Conservation (phyloP, 108 stramenopile genomes). For the Cylindrotheca closterium region DNA sequence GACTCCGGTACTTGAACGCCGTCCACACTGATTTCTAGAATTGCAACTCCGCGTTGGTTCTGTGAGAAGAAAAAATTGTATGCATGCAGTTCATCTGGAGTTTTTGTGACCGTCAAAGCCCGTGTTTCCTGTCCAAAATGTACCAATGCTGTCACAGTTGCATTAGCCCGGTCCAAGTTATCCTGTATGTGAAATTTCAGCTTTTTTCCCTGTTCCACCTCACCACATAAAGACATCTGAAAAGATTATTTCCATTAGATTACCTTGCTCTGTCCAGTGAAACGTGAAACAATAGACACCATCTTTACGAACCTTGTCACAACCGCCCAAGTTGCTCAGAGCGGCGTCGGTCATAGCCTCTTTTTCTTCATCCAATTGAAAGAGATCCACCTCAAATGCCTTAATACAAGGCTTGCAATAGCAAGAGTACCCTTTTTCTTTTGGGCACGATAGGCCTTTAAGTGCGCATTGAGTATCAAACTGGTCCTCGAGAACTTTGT, state of each 20-base stretch:
- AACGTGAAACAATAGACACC: background rate
- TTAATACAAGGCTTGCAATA: constrained; percentile 32
- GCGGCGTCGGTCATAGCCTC: too few species aligned
- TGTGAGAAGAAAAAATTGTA: constrained; percentile 22
- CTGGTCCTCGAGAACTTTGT: constrained; percentile 1
- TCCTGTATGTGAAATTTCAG: constrained; percentile 9
- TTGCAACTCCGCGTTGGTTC: constrained; percentile 5
- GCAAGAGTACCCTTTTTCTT: constrained; percentile 29
- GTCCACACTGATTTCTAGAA: constrained; percentile 25
- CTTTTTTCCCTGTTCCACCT: constrained; percentile 9
- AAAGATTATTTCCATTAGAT: background rate
- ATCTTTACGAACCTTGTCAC: background rate
- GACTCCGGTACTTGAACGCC: constrained; percentile 29
- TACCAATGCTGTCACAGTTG: background rate
- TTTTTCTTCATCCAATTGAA: background rate
- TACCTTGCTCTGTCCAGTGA: too few species aligned
- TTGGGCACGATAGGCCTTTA: constrained; percentile 26
- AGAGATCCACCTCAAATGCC: constrained; percentile 2
- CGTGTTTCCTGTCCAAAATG: constrained; percentile 1
- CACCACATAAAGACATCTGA: background rate
- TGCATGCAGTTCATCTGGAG: constrained; percentile 1
- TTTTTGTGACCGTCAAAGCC: background rate
- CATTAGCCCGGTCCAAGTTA: constrained; percentile 13
- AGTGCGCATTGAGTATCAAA: constrained; percentile 20
- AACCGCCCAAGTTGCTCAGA: too few species aligned